Evolutionary conservation across 2,329 filamentous ascomycete genomes (phyloP).

Genomic region (Pestalotiopsis sp.): DNA sequence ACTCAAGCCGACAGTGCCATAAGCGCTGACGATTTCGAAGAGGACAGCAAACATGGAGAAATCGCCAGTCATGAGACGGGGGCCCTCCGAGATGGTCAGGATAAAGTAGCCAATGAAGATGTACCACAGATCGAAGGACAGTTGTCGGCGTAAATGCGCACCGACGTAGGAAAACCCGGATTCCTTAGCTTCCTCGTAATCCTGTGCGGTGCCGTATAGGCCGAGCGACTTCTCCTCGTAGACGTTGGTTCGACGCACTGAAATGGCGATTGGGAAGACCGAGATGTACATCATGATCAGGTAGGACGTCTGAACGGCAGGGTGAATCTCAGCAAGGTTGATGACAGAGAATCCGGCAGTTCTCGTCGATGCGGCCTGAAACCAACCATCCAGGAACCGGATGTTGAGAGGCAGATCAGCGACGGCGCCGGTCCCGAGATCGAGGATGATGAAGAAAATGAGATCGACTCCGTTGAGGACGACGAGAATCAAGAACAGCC

Average conservation of each 20-base stretch:
- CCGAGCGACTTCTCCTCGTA: conserved; percentile 90
- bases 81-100: conserved; percentile 84
- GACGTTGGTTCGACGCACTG: conserved; percentile 89
- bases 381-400: conserved; percentile 81
- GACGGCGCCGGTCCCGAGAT: conserved; percentile 74
- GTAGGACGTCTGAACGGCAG: conserved; percentile 90
- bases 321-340: conserved; percentile 75
- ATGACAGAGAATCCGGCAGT: conserved; percentile 89
- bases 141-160: conserved; percentile 85
- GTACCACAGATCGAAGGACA: conserved; percentile 98
- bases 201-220: conserved; percentile 60
- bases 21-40: conserved; percentile 87
- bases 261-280: conserved; percentile 94
- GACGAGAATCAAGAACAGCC: conserved; percentile 85
- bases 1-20: conserved; percentile 90
- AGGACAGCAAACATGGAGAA: conserved; percentile 71
- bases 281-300: conserved; percentile 99
- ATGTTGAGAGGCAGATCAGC: conserved; percentile 68
- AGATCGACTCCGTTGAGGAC: conserved; percentile 82
- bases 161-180: conserved; percentile 80
- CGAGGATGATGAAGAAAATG: conserved; percentile 88
- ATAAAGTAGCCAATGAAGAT: conserved; percentile 93
- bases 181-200: conserved; percentile 50
- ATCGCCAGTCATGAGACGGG: conserved; percentile 60
- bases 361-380: conserved; percentile 85